phyloP scores from a whole-genome alignment of 148 eudicot genomes.

The Chenopodium quinoa region DNA sequence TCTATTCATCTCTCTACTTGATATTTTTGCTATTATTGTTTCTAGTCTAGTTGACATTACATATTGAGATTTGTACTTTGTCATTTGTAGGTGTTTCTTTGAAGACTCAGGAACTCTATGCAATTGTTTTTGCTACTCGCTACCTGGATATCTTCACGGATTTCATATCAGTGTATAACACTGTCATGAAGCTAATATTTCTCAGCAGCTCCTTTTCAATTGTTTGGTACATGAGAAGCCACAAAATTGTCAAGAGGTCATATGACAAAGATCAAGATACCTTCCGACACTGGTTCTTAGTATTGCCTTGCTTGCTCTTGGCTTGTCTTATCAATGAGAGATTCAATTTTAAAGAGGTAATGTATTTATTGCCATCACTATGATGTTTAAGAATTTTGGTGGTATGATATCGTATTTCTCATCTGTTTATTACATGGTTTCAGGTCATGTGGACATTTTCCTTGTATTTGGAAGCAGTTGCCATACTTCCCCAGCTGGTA shows the following conservation, averaged over 20 bases:
- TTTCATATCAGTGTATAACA: slow-evolving; percentile 79
- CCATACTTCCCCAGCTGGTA: slow-evolving; percentile 94
- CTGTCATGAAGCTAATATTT: slow-evolving; percentile 83
- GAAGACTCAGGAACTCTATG: slow-evolving; percentile 96
- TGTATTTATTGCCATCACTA: neutral
- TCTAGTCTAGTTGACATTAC: neutral
- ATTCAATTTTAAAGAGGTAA: slow-evolving; percentile 82
- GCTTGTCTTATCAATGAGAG: slow-evolving; percentile 71
- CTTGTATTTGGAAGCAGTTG: slow-evolving; percentile 89
- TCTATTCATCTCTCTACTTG: neutral
- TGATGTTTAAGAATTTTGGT: slow-evolving; percentile 1
- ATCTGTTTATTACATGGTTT: slow-evolving; percentile 14
- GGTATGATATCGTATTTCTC: slow-evolving; percentile 4
- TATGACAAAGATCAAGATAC: slow-evolving; percentile 97
- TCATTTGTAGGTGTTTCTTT: slow-evolving; percentile 73
- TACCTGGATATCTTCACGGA: slow-evolving; percentile 87
- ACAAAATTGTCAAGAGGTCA: slow-evolving; percentile 88
- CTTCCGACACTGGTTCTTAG: slow-evolving; percentile 77
- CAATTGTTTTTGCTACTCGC: slow-evolving; percentile 91
- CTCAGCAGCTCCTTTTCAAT: slow-evolving; percentile 86
- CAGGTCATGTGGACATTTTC: slow-evolving; percentile 99
- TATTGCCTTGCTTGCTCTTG: slow-evolving; percentile 74
- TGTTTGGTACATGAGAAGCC: slow-evolving; percentile 92
- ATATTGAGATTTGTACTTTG: neutral
- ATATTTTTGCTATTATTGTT: neutral